phyloP scores from a whole-genome alignment of 768 basidiomycete genomes.

The Tylopilus rubrobrunneus region DNA sequence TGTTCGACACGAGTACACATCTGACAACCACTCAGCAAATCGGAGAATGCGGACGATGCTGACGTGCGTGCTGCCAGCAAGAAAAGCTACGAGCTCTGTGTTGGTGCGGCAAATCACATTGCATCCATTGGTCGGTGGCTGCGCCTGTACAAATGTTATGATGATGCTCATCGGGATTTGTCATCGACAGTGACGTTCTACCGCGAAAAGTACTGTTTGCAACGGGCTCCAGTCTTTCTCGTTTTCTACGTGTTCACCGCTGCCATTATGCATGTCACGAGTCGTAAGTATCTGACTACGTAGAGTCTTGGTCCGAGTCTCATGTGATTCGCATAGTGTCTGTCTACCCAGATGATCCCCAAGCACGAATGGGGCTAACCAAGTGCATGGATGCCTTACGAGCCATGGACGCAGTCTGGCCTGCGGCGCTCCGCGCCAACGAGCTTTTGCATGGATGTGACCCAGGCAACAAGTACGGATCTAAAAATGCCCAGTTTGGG shows the following conservation, averaged over 20 bases:
- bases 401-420: conserved; percentile 70
- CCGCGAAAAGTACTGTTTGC: conserved; percentile 57
- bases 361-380: conserved; percentile 57
- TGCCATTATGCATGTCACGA: conserved; percentile 74
- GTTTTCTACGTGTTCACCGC: conserved; percentile 81
- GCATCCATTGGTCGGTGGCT: conserved; percentile 54
- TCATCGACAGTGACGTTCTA: conserved; percentile 48
- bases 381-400: conserved; percentile 66
- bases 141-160: background rate
- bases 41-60: conserved; percentile 44
- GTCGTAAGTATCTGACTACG: conserved; percentile 42
- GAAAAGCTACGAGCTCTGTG: conserved; percentile 70
- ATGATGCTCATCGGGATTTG: background rate
- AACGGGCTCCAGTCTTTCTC: conserved; percentile 62
- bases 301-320: background rate
- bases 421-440: conserved; percentile 68
- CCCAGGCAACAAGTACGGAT: conserved; percentile 15
- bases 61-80: conserved; percentile 53
- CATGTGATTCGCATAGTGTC: conserved; percentile 39
- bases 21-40: conserved; percentile 24
- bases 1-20: background rate
- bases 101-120: conserved; percentile 75
- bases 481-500: conserved; percentile 1
- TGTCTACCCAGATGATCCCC: conserved; percentile 62
- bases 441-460: conserved; percentile 69